Evolutionary conservation across 2,329 filamentous ascomycete genomes (phyloP).

Genomic region (Exophiala mesophila): DNA sequence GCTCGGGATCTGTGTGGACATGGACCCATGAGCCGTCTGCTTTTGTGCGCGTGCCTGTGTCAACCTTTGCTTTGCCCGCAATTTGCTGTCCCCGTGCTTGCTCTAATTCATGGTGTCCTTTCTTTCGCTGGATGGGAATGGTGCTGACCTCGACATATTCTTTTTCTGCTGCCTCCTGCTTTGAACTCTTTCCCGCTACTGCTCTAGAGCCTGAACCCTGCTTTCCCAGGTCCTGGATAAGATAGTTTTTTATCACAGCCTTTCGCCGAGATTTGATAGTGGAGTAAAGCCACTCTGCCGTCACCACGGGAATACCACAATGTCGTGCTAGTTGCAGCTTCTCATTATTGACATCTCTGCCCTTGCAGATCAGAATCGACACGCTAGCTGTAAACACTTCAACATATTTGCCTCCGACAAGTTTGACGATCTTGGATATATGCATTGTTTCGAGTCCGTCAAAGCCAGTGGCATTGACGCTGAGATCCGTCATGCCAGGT

Average conservation of each 20-base stretch:
- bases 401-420: constrained; percentile 75
- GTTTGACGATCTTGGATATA: constrained; percentile 67
- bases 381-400: constrained; percentile 67
- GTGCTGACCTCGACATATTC: constrained; percentile 14
- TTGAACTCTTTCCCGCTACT: constrained; percentile 4
- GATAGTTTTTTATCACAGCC: constrained; percentile 10
- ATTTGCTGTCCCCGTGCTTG: too few species aligned
- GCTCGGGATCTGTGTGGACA: background rate
- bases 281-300: constrained; percentile 76
- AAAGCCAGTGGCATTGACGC: constrained; percentile 77
- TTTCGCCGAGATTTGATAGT: constrained; percentile 57
- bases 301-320: constrained; percentile 76
- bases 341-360: constrained; percentile 54
- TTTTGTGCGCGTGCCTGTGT: too few species aligned
- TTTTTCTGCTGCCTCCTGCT: background rate
- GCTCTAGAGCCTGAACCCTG: too few species aligned
- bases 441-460: constrained; percentile 79
- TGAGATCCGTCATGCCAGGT: constrained; percentile 61
- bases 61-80: too few species aligned
- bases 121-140: constrained; percentile 6
- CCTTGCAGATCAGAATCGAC: constrained; percentile 72
- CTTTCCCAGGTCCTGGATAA: too few species aligned
- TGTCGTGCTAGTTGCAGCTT: constrained; percentile 73
- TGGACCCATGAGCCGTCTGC: background rate
- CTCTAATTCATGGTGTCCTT: too few species aligned